These are phyloP conservation scores for Rhodotorula kratochvilovae DNA, from an alignment of 768 basidiomycete genomes.

Conservation along the genomic window DNA sequence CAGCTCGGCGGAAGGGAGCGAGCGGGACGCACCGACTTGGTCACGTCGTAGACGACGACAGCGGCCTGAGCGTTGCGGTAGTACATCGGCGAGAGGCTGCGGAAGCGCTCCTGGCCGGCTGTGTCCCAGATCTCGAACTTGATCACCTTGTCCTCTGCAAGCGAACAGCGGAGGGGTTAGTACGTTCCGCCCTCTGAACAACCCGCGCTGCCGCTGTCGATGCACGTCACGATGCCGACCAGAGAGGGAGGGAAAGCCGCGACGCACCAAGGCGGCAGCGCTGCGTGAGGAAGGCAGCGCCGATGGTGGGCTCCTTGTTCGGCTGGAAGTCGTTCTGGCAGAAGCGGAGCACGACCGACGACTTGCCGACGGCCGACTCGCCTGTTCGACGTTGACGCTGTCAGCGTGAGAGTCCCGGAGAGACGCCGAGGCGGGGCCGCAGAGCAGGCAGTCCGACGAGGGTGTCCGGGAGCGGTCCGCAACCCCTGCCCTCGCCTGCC, in stretches of 20 bases:
- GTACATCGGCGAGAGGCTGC: slow-evolving; percentile 84
- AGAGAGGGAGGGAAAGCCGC: background rate
- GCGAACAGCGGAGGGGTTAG: background rate
- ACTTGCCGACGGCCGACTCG: slow-evolving; percentile 98
- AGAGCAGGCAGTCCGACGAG: too few relatives aligned
- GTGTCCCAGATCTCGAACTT: slow-evolving; percentile 92
- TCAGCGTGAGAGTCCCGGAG: too few relatives aligned
- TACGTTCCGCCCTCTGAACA: too few relatives aligned
- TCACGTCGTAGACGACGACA: slow-evolving; percentile 96
- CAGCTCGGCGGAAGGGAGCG: background rate
- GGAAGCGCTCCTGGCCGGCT: slow-evolving; percentile 92
- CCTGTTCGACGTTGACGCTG: slow-evolving; percentile 53
- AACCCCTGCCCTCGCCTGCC: background rate
- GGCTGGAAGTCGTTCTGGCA: slow-evolving; percentile 96
- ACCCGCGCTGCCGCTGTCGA: too few relatives aligned
- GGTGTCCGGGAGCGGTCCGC: too few relatives aligned
- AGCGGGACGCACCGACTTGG: slow-evolving; percentile 54
- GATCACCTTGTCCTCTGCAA: slow-evolving; percentile 63
- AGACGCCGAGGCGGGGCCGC: too few relatives aligned
- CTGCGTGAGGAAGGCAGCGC: slow-evolving; percentile 62
- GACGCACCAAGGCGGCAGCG: slow-evolving; percentile 67
- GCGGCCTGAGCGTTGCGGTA: slow-evolving; percentile 83
- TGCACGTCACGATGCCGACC: too few relatives aligned
- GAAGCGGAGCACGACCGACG: slow-evolving; percentile 91
- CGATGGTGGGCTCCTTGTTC: slow-evolving; percentile 98